A percentile compares a stretch with the other conserved stretches of the same genome.
phyloP scores from a whole-genome alignment of 2,329 filamentous ascomycete species.

The Trichoderma sp. region DNA sequence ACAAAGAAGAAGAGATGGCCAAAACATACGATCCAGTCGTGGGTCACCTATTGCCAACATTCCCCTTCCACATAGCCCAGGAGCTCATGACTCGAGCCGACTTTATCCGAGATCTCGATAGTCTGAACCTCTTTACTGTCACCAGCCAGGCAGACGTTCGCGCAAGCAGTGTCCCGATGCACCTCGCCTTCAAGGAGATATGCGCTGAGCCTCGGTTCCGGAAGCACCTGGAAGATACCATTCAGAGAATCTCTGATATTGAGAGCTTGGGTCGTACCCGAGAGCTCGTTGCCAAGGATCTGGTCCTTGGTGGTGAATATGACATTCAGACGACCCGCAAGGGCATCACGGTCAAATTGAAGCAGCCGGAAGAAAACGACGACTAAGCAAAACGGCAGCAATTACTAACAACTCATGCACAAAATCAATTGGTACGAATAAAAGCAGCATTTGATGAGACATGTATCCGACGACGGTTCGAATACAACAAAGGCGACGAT shows the following conservation, averaged over 20 bases:
- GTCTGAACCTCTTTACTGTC: conserved; percentile 93
- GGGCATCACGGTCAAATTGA: conserved; percentile 43
- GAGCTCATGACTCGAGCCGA: conserved; percentile 95
- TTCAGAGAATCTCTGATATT: conserved; percentile 85
- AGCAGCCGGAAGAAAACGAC: conserved; percentile 40
- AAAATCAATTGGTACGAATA: background rate
- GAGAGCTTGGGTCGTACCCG: conserved; percentile 91
- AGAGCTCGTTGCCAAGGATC: conserved; percentile 91
- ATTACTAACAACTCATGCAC: background rate
- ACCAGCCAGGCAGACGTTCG: conserved; percentile 82
- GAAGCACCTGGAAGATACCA: conserved; percentile 74
- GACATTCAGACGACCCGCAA: conserved; percentile 50
- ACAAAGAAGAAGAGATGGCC: conserved; percentile 67
- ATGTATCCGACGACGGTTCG: background rate
- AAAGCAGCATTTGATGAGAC: background rate
- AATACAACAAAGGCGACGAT: background rate
- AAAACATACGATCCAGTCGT: conserved; percentile 62
- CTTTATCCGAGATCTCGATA: conserved; percentile 90
- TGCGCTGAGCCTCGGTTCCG: conserved; percentile 76
- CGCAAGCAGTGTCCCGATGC: conserved; percentile 95
- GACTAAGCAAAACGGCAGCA: background rate
- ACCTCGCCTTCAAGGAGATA: conserved; percentile 83
- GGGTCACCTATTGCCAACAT: conserved; percentile 76
- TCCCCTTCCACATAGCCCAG: conserved; percentile 77
- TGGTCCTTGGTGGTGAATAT: conserved; percentile 82